A percentile compares a stretch with the other conserved stretches of the same genome.
phyloP scores from a whole-genome alignment of 345 rosid genomes.

The Citrus medica region DNA sequence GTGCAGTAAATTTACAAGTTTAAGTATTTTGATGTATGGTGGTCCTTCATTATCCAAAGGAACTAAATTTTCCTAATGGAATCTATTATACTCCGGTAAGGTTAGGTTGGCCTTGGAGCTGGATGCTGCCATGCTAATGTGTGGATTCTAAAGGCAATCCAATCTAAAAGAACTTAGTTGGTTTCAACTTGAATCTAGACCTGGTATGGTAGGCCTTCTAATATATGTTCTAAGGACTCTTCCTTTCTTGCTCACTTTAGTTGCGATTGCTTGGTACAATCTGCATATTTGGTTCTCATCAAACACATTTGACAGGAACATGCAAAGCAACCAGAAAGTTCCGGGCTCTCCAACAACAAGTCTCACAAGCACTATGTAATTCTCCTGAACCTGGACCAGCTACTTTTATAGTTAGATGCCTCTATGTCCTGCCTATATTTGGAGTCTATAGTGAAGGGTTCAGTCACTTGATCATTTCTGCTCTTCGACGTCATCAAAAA shows the following conservation, averaged over 20 bases:
- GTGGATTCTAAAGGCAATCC: background rate
- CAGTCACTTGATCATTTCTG: constrained; percentile 82
- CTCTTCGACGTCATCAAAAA: constrained; percentile 65
- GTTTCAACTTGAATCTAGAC: constrained; percentile 3
- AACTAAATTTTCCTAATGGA: background rate
- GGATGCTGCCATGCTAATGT: background rate
- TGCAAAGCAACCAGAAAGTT: constrained; percentile 72
- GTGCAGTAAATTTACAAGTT: background rate
- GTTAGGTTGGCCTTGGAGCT: background rate
- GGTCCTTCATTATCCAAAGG: background rate
- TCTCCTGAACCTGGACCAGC: constrained; percentile 78
- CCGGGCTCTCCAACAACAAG: constrained; percentile 68
- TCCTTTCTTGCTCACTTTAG: background rate
- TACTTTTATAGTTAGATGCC: constrained; percentile 60
- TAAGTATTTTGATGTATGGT: background rate
- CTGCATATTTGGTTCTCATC: background rate
- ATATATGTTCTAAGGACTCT: background rate
- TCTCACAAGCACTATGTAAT: constrained; percentile 49
- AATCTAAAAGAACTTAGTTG: background rate
- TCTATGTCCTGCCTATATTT: constrained; percentile 68
- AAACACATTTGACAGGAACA: constrained; percentile 48
- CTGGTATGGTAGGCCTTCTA: background rate
- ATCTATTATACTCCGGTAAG: background rate
- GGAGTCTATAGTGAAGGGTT: constrained; percentile 72
- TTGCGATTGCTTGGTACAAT: background rate